A percentile compares a stretch with the other conserved stretches of the same genome.
phyloP scores from a whole-genome alignment of 805 yeast species.

The Lipomyces orientalis region DNA sequence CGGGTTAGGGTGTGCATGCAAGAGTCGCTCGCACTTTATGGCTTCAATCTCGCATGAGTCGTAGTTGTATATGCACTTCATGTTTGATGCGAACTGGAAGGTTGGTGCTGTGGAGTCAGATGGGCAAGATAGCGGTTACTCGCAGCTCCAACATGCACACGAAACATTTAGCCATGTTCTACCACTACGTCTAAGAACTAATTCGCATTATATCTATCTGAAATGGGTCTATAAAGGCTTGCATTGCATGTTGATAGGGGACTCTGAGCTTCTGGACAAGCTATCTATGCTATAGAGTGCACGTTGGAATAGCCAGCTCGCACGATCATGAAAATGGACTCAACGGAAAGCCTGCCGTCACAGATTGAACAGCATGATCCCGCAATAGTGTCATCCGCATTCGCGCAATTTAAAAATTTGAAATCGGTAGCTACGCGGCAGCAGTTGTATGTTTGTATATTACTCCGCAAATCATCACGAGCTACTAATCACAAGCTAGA shows the following conservation, averaged over 20 bases:
- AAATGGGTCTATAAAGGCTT: not conserved
- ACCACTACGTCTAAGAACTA: not conserved
- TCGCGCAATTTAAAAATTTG: conserved; percentile 24
- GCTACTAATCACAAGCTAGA: not conserved
- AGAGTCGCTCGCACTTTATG: too few relatives aligned
- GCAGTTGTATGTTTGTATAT: conserved; percentile 20
- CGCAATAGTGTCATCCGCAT: conserved; percentile 8
- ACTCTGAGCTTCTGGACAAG: not conserved
- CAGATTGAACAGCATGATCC: not conserved
- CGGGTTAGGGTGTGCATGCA: too few relatives aligned
- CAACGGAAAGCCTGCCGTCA: not conserved
- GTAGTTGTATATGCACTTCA: too few relatives aligned
- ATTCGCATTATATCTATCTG: not conserved
- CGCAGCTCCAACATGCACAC: not conserved
- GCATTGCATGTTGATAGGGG: not conserved
- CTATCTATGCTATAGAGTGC: not conserved
- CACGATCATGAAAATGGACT: not conserved
- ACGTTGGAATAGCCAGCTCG: not conserved
- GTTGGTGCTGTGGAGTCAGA: not conserved
- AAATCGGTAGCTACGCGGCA: conserved; percentile 24
- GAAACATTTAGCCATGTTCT: not conserved
- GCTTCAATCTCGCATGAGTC: too few relatives aligned
- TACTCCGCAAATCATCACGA: not conserved
- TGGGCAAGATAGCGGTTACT: not conserved
- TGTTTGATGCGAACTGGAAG: too few relatives aligned